These are phyloP conservation scores for Hypoxylon crocopeplum DNA, from an alignment of 495 filamentous ascomycete species.

Conservation along the genomic window DNA sequence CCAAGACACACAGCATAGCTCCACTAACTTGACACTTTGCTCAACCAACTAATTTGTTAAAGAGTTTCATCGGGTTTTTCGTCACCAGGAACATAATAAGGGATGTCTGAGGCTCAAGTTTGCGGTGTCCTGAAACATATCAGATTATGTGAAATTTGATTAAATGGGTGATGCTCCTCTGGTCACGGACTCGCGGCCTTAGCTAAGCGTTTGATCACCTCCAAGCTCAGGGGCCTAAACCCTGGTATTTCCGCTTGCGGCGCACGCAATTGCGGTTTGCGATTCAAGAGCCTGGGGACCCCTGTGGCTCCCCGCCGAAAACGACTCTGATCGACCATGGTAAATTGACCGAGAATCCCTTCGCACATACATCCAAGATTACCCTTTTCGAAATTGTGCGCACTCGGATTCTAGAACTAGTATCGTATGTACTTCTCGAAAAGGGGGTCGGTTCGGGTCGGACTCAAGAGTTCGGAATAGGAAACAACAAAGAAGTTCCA, in stretches of 20 bases:
- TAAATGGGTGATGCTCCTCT: slow-evolving; percentile 23
- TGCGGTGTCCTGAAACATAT: slow-evolving; percentile 31
- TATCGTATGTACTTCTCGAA: background rate
- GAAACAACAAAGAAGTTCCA: background rate
- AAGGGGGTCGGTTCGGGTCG: background rate
- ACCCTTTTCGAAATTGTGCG: slow-evolving; percentile 14
- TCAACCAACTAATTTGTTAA: background rate
- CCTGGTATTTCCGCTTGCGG: slow-evolving; percentile 38
- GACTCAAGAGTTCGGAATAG: background rate
- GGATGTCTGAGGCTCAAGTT: slow-evolving; percentile 27
- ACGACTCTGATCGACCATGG: slow-evolving; percentile 27
- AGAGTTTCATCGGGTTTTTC: slow-evolving; percentile 14
- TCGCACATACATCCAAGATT: slow-evolving; percentile 17
- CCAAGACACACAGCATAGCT: slow-evolving; percentile 12
- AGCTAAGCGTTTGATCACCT: slow-evolving; percentile 39
- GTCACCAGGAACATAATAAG: slow-evolving; percentile 3
- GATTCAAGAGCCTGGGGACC: slow-evolving; percentile 23
- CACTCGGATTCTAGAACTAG: slow-evolving; percentile 12
- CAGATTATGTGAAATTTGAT: slow-evolving; percentile 28
- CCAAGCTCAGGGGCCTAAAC: slow-evolving; percentile 19
- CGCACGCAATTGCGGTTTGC: slow-evolving; percentile 30
- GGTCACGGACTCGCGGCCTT: slow-evolving; percentile 29
- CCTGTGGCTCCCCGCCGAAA: slow-evolving; percentile 22
- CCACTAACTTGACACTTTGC: background rate
- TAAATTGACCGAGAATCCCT: slow-evolving; percentile 33